phyloP scores from a whole-genome alignment of 805 yeast species.

The Sporopachydermia lactativora region DNA sequence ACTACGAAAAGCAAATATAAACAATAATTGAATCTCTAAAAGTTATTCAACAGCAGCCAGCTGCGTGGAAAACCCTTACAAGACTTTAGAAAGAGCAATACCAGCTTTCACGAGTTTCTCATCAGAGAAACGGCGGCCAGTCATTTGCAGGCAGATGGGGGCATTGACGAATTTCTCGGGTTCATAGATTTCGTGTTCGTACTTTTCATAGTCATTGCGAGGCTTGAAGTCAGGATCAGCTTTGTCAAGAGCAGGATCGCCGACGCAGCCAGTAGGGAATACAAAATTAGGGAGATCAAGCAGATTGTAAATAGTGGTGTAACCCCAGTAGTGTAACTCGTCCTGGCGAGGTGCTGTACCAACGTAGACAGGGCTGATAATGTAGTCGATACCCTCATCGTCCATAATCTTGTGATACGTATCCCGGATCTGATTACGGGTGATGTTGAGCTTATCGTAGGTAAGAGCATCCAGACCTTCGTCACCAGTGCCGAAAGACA shows the following conservation, averaged over 20 bases:
- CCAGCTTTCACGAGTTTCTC: conserved; percentile 24
- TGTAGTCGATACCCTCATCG: conserved; percentile 41
- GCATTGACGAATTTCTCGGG: conserved; percentile 27
- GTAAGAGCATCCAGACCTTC: conserved; percentile 29
- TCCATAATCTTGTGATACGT: conserved; percentile 37
- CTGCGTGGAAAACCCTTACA: too few species aligned
- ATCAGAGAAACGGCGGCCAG: conserved; percentile 36
- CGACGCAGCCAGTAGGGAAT: conserved; percentile 13
- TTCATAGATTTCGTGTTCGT: conserved; percentile 21
- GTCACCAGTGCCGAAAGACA: conserved; percentile 46
- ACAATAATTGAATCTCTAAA: too few species aligned
- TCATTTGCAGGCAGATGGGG: conserved; percentile 36
- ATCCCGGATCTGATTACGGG: conserved; percentile 42
- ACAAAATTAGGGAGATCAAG: conserved; percentile 45
- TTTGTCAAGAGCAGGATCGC: conserved; percentile 8
- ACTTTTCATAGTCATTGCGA: conserved; percentile 13
- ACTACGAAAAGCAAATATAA: too few species aligned
- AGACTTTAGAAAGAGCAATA: not conserved
- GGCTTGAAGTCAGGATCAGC: conserved; percentile 7
- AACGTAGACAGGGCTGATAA: conserved; percentile 47
- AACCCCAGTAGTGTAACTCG: conserved; percentile 55
- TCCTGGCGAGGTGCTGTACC: conserved; percentile 52
- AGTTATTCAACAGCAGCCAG: too few species aligned
- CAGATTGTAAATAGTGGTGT: conserved; percentile 52
- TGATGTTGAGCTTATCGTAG: conserved; percentile 34